phyloP scores from a whole-genome alignment of 495 filamentous ascomycete species.

The Bathelium albidoporum region DNA sequence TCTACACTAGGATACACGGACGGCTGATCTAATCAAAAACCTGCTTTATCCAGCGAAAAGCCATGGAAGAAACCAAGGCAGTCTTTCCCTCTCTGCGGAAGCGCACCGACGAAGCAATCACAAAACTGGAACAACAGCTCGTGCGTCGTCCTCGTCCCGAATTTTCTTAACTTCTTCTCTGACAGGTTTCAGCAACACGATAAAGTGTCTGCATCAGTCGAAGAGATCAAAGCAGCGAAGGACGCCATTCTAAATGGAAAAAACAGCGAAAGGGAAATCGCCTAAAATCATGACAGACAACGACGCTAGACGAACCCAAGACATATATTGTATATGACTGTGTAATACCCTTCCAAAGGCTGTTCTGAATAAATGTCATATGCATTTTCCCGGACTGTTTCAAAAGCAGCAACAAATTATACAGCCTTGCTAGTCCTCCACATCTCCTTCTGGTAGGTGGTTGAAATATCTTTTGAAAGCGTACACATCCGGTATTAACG shows the following conservation, averaged over 20 bases:
- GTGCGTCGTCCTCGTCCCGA: constrained; percentile 34
- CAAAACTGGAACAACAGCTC: constrained; percentile 54
- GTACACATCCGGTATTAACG: too few relatives aligned
- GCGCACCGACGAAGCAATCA: constrained; percentile 56
- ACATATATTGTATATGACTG: not conserved
- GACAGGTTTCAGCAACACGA: constrained; percentile 22
- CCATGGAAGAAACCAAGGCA: constrained; percentile 70
- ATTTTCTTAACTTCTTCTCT: not conserved
- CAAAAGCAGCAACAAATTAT: too few relatives aligned
- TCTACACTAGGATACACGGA: not conserved
- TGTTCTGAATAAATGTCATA: too few relatives aligned
- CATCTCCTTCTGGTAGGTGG: too few relatives aligned
- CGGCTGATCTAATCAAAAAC: not conserved
- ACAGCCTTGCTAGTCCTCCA: too few relatives aligned
- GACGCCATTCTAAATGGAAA: constrained; percentile 28
- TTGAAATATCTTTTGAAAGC: too few relatives aligned
- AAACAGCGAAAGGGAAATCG: constrained; percentile 22
- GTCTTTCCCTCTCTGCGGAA: constrained; percentile 59
- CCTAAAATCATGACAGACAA: constrained; percentile 2
- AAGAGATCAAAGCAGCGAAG: constrained; percentile 33
- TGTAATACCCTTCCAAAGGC: not conserved
- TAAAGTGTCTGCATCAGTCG: constrained; percentile 25
- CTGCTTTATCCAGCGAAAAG: constrained; percentile 49
- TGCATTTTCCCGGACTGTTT: too few relatives aligned
- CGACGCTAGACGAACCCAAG: not conserved